Base-by-base conservation (phyloP, 2,329 filamentous ascomycete species). In the Stromatinia cepivora region DNA sequence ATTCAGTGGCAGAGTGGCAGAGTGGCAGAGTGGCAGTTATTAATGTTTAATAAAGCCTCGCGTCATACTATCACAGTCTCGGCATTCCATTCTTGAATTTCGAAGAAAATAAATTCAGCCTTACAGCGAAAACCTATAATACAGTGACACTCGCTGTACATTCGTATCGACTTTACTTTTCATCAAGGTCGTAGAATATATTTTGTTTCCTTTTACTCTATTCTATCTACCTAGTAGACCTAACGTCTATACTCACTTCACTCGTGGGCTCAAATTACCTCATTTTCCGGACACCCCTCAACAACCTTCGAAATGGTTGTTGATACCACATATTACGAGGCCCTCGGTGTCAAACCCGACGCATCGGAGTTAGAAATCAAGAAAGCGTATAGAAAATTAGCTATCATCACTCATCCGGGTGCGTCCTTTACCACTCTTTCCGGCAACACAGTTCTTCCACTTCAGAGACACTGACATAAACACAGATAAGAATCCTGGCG, bases 401-500 rank as follows among this genome's bases (percentile, higher is more conserved):
- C 95, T 75, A 97, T 98, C 80, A 88, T 94, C 75, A 92, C 97
- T 77, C 94, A 97, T 74, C 78, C 78, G 69, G 78, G 78, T 77
- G 71, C 13, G 69, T 69, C 25, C n/a, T 39, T 36, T 36, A 42
- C 68, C 68, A 25, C 17, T n/a, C 45, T 53, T 45, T 66, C 48
- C 13, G n/a, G 59, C 31, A 22, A 45, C 52, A 36, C 57, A 15
- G 22, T 57, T 15, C 15, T 25, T 22, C 34, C 62, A n/a, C 48
- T 53, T 31, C 36, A 7, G 22, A 36, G n/a, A 59, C 52, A 48
- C 52, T 70, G 53, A 61, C 42, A 53, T 52, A 57, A 58, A 54
- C 68, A 69, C 78, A 92, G 95, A 99, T 84, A 99, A 99, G 85
- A 99, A 99, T 81, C 95, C 94, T 70, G 92, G 94, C 77, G 95